Conservation (phyloP, 2,329 filamentous ascomycete genomes). For the Metarhizium rileyi region DNA sequence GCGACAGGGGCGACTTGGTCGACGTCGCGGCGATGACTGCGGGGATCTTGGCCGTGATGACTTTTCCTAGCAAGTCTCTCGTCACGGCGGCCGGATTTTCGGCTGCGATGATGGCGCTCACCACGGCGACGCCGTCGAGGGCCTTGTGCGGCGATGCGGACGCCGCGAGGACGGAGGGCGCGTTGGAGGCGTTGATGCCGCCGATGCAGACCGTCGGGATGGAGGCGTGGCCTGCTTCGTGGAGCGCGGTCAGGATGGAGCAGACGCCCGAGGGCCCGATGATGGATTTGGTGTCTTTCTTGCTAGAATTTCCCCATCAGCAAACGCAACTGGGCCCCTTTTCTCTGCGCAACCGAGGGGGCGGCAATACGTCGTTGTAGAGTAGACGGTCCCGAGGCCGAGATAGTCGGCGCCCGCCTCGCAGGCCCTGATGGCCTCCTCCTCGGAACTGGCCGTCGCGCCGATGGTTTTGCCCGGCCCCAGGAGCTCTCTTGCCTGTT, state of each 20-base stretch:
- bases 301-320: slow-evolving; percentile 50
- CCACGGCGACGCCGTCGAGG: slow-evolving; percentile 76
- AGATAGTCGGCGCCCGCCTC: slow-evolving; percentile 78
- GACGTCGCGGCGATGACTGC: slow-evolving; percentile 52
- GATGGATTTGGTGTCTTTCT: slow-evolving; percentile 70
- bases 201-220: slow-evolving; percentile 75
- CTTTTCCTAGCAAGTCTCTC: slow-evolving; percentile 36
- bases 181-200: slow-evolving; percentile 70
- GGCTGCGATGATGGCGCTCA: slow-evolving; percentile 78
- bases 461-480: slow-evolving; percentile 76
- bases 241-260: slow-evolving; percentile 47
- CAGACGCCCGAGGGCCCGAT: slow-evolving; percentile 46
- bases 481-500: slow-evolving; percentile 57
- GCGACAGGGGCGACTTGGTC: slow-evolving; percentile 60
- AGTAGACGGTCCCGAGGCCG: slow-evolving; percentile 81
- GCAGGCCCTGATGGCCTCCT: slow-evolving; percentile 65
- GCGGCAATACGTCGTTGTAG: slow-evolving; percentile 62
- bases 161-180: slow-evolving; percentile 65
- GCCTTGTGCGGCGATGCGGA: slow-evolving; percentile 40
- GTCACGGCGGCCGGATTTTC: slow-evolving; percentile 56
- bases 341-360: background rate
- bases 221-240: slow-evolving; percentile 29
- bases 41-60: slow-evolving; percentile 39
- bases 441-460: slow-evolving; percentile 66
- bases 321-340: too few relatives aligned